Evolutionary conservation across 2,329 filamentous ascomycete species (phyloP), one percentile per base, ranked within the genome.

Genomic region (Venturia effusa): DNA sequence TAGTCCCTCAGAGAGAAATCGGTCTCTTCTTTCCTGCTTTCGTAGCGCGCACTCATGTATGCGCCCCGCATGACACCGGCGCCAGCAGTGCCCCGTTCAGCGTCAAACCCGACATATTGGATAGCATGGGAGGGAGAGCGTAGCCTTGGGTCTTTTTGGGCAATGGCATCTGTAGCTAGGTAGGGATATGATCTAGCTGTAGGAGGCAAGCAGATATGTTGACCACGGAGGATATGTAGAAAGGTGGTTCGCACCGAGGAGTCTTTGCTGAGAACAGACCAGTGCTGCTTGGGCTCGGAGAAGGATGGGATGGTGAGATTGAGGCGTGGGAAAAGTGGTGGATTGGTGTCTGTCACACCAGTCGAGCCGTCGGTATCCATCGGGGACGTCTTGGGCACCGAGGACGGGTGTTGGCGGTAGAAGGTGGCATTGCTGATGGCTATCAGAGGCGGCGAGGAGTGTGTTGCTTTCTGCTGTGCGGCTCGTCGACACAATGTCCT

Each of bases 41-140:
- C 94, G 73, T 97, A 99, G 45, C 94, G 83, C 19, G 92, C 92
- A 65, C 90, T 92, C 22, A 97, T 78, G 72, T 97, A 97, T 4
- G 91, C 87, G 24, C 89, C 88, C n/a, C 84, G 80, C 0, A 83
- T 81, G 6, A 80, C 80, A n/a, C 78, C 78, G 1, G 82, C 81
- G 6, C 83, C 77, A 60, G 80, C 76, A 6, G 81, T 81, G 32
- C 60, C 60, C 11, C 85, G 82, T 68, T 92, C 89, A 1, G 85
- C 86, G 71, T 91, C 89, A 71, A 97, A 97, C 0, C 94, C 93
- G 11, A 97, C 92, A 78, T 96, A 93, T 69, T 88, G 87, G 65
- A 99, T 88, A 0, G 91, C 91, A 67, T 81, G 81, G 15, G 80
- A 79, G 0, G 88, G 84, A 62, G 79, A 82, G 55, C 83, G 81